A percentile compares a stretch with the other conserved stretches of the same genome.
Conservation (phyloP, 2,329 filamentous ascomycete species). For the Kalmusia sp. region DNA sequence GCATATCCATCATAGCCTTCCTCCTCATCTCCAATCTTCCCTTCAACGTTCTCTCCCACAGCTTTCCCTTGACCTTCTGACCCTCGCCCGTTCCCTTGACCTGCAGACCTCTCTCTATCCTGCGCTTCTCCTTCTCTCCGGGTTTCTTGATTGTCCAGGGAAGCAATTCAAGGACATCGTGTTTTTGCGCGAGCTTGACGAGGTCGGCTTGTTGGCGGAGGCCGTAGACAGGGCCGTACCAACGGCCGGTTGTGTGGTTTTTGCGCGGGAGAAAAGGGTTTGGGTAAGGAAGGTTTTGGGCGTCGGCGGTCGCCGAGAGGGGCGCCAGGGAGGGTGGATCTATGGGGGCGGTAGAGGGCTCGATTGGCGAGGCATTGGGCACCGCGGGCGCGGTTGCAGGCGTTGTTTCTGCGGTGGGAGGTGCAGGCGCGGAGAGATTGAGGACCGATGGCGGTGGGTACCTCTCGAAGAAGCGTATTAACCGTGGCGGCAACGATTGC, state of each 20-base stretch:
- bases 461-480: conserved; percentile 86
- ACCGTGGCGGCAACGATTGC: conserved; percentile 75
- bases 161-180: conserved; percentile 82
- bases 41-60: conserved; percentile 87
- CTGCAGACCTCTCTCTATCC: conserved; percentile 79
- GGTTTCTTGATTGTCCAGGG: conserved; percentile 80
- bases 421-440: conserved; percentile 32
- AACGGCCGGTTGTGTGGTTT: conserved; percentile 79
- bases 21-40: conserved; percentile 84
- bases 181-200: conserved; percentile 79
- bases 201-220: conserved; percentile 89
- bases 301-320: conserved; percentile 9
- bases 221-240: conserved; percentile 84
- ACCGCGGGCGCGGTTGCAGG: conserved; percentile 37
- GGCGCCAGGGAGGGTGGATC: too few relatives aligned
- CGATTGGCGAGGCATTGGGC: conserved; percentile 49
- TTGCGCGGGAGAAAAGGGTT: conserved; percentile 86
- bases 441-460: conserved; percentile 74
- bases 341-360: conserved; percentile 33
- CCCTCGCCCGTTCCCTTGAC: conserved; percentile 94
- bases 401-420: conserved; percentile 23
- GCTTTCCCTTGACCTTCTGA: conserved; percentile 93
- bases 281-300: conserved; percentile 58
- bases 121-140: conserved; percentile 71
- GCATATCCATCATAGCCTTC: conserved; percentile 95